Evolutionary conservation across 257 asterid species (phyloP).

Genomic region (Sherardia arvensis): DNA sequence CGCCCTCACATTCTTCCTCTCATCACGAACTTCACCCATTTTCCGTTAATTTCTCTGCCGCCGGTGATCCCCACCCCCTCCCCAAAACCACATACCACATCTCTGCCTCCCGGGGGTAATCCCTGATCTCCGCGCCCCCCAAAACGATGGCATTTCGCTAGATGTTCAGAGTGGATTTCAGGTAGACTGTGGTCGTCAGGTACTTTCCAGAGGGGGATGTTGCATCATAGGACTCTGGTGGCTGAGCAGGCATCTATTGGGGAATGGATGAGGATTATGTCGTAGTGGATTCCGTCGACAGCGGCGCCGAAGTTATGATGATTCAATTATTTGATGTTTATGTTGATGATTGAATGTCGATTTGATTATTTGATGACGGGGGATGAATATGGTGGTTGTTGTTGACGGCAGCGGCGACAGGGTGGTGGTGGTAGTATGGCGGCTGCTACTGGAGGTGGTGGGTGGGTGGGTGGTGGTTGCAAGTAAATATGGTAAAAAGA

Average conservation of each 20-base stretch:
- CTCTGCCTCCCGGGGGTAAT: constrained; percentile 57
- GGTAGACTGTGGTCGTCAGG: constrained; percentile 58
- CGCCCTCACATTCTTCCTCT: constrained; percentile 93
- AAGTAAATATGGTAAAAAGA: no score
- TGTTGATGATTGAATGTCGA: constrained; percentile 27
- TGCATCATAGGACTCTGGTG: constrained; percentile 32
- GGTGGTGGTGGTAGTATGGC: no score
- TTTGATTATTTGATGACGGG: no score
- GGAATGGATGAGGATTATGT: constrained; percentile 63
- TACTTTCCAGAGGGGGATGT: constrained; percentile 73
- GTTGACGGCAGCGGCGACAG: no score
- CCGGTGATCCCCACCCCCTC: constrained; percentile 79
- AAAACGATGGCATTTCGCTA: constrained; percentile 42
- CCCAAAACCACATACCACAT: constrained; percentile 81
- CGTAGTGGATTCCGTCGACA: constrained; percentile 57
- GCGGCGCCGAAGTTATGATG: constrained; percentile 76
- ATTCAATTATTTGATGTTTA: no score
- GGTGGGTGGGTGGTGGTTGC: no score
- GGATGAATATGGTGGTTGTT: no score
- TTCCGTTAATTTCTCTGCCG: constrained; percentile 96
- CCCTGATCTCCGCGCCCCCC: constrained; percentile 59
- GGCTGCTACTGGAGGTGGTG: no score
- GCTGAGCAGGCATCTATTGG: constrained; percentile 55
- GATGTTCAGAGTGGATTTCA: constrained; percentile 52
- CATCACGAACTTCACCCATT: constrained; percentile 66